Evolutionary conservation across 176 grass and related monocot species (phyloP).

Genomic region (Phoenix dactylifera): DNA sequence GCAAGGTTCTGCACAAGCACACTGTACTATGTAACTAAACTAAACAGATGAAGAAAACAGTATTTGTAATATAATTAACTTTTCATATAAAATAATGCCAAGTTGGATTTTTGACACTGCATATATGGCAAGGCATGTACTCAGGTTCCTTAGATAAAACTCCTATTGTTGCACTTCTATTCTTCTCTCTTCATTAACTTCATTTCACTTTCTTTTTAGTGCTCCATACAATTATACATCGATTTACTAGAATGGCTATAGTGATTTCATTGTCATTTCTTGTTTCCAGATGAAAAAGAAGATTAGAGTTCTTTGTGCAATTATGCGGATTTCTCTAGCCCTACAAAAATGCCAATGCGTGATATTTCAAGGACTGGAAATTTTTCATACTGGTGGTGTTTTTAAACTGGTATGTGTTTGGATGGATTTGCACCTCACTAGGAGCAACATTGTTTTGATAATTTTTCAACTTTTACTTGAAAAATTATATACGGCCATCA

Average conservation of each 20-base stretch:
- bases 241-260: background rate
- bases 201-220: background rate
- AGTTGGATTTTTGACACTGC: no score
- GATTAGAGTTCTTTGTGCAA: slow-evolving; percentile 6
- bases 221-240: background rate
- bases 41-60: no score
- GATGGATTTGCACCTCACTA: background rate
- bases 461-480: background rate
- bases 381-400: slow-evolving; percentile 1
- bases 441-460: background rate
- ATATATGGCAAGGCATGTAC: no score
- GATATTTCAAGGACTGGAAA: slow-evolving; percentile 1
- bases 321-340: slow-evolving; percentile 1
- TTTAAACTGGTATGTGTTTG: background rate
- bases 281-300: slow-evolving; percentile 8
- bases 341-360: slow-evolving; percentile 7
- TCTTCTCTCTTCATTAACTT: background rate
- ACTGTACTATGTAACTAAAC: no score
- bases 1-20: no score
- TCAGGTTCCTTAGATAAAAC: no score
- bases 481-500: background rate
- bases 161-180: no score
- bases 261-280: background rate
- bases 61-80: no score
- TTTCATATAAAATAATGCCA: no score